phyloP scores from a whole-genome alignment of 2,329 filamentous ascomycete species.

The Colletotrichum melonis region DNA sequence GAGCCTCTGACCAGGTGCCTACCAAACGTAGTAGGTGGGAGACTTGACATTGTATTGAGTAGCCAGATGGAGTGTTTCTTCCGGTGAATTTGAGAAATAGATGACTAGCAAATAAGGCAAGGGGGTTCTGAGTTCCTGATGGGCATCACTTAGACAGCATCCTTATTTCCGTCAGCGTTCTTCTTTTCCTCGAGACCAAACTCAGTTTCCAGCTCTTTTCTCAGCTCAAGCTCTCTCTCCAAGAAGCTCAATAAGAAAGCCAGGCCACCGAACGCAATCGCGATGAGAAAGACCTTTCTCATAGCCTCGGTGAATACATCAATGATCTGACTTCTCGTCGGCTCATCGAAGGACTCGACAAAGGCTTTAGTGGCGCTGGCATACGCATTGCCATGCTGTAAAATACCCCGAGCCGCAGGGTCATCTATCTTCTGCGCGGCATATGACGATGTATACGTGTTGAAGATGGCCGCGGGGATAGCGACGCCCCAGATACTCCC shows the following conservation, averaged over 20 bases:
- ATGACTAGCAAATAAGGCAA: too few relatives aligned
- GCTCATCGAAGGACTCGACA: slow-evolving; percentile 35
- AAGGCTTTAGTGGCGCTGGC: slow-evolving; percentile 41
- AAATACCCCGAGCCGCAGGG: slow-evolving; percentile 24
- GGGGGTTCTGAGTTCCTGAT: too few relatives aligned
- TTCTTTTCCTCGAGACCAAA: slow-evolving; percentile 40
- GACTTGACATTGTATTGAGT: too few relatives aligned
- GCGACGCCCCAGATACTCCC: too few relatives aligned
- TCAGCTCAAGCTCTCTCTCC: slow-evolving; percentile 41
- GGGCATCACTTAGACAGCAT: too few relatives aligned
- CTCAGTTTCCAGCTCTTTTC: slow-evolving; percentile 42
- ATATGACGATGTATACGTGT: slow-evolving; percentile 36
- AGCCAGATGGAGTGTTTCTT: neutral
- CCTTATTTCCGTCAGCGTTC: neutral
- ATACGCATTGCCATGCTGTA: slow-evolving; percentile 45
- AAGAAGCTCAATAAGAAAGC: slow-evolving; percentile 40
- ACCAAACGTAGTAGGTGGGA: too few relatives aligned
- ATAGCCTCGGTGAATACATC: slow-evolving; percentile 41
- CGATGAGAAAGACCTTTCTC: slow-evolving; percentile 40
- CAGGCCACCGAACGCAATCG: slow-evolving; percentile 37
- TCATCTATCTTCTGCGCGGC: slow-evolving; percentile 39
- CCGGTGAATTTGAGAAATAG: too few relatives aligned
- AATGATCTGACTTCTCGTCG: slow-evolving; percentile 38
- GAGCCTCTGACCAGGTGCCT: too few relatives aligned
- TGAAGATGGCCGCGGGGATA: neutral